These are phyloP conservation scores for Rhodosporidiobolus odoratus DNA, from an alignment of 768 basidiomycete species.

Conservation along the genomic window DNA sequence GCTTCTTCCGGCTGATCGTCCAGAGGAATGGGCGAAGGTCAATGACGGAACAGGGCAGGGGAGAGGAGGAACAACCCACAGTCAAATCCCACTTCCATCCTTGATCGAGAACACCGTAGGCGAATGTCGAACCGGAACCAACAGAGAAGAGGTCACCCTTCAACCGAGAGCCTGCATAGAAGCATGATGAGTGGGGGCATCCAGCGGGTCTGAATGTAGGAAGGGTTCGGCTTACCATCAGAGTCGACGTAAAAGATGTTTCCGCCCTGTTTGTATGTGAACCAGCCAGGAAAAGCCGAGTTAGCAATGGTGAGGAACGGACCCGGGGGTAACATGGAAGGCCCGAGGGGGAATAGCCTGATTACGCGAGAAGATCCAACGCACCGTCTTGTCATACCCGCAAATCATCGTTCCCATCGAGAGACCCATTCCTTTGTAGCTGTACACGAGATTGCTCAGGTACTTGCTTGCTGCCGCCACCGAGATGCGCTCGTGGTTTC, in stretches of 20 bases:
- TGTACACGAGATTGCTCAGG: constrained; percentile 91
- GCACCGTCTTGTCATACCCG: constrained; percentile 99
- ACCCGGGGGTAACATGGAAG: not conserved
- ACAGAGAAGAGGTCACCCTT: constrained; percentile 98
- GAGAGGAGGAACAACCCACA: constrained; percentile 87
- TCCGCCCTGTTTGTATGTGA: constrained; percentile 47
- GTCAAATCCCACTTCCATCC: constrained; percentile 84
- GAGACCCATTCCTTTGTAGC: constrained; percentile 98
- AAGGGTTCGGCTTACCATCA: constrained; percentile 54
- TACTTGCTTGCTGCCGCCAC: constrained; percentile 99
- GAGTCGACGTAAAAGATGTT: constrained; percentile 90
- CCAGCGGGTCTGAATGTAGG: no score
- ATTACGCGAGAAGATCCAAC: constrained; percentile 76
- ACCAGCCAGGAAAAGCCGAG: not conserved
- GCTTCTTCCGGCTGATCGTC: constrained; percentile 66
- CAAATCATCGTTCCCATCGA: constrained; percentile 99
- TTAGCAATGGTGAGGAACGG: not conserved
- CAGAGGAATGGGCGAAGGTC: constrained; percentile 51
- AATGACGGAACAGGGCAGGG: constrained; percentile 55
- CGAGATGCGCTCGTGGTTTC: constrained; percentile 91
- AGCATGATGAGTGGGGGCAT: not conserved
- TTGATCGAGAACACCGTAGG: constrained; percentile 98
- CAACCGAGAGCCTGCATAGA: constrained; percentile 61
- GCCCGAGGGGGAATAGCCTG: constrained; percentile 56
- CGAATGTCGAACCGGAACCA: constrained; percentile 94